These are phyloP conservation scores for Sporisorium exsertum DNA, from an alignment of 1,284 basidiomycete species.

Conservation along the genomic window DNA sequence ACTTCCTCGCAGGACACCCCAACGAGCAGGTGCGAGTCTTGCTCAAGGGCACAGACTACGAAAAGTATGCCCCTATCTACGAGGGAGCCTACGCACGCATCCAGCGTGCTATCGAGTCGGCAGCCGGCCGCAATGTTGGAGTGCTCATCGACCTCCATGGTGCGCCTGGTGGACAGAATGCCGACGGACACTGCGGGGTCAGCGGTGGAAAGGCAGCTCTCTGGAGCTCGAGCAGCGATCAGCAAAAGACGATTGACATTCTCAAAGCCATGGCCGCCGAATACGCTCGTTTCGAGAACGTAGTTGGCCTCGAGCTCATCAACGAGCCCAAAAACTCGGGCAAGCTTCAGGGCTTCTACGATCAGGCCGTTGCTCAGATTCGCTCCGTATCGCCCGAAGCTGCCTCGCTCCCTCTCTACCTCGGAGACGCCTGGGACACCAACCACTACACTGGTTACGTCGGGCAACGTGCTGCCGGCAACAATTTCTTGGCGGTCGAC, in stretches of 20 bases:
- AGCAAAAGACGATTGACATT: constrained; percentile 73
- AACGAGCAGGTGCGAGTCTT: constrained; percentile 73
- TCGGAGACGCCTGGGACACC: constrained; percentile 83
- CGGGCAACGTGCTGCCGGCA: constrained; percentile 53
- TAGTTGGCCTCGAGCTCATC: constrained; percentile 84
- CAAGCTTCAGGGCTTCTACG: constrained; percentile 59
- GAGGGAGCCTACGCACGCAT: constrained; percentile 81
- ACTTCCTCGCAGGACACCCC: constrained; percentile 84
- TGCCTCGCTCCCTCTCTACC: constrained; percentile 71
- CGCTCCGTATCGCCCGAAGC: constrained; percentile 67
- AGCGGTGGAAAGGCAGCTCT: constrained; percentile 43
- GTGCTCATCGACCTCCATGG: constrained; percentile 78
- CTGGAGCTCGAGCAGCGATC: constrained; percentile 69
- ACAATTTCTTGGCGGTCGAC: constrained; percentile 77
- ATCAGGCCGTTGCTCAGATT: constrained; percentile 75
- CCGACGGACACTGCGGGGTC: constrained; percentile 69
- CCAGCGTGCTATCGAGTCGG: constrained; percentile 76
- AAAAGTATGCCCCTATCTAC: constrained; percentile 75
- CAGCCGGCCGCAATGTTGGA: constrained; percentile 77
- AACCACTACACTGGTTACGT: constrained; percentile 77
- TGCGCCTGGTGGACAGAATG: constrained; percentile 76
- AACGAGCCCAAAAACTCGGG: constrained; percentile 79
- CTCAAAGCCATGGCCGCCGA: constrained; percentile 73
- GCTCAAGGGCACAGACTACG: constrained; percentile 80
- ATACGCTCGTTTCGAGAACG: constrained; percentile 73